These are phyloP conservation scores for Tuber umbilicatum DNA, from an alignment of 495 filamentous ascomycete species.

Conservation along the genomic window DNA sequence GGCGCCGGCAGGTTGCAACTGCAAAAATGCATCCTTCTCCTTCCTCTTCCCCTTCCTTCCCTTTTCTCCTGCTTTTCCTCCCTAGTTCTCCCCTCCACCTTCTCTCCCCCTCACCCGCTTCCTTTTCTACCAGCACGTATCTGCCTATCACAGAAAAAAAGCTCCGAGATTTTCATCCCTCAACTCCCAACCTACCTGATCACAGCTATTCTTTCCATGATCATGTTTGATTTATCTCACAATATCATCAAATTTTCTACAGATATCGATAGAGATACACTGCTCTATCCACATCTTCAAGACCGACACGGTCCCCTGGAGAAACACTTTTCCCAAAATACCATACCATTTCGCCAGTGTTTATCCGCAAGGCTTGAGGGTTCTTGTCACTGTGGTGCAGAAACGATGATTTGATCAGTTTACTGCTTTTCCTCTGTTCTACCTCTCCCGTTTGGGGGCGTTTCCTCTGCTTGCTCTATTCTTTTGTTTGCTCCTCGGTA, in stretches of 20 bases:
- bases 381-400: neutral
- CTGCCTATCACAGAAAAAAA: neutral
- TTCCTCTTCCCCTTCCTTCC: neutral
- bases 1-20: neutral
- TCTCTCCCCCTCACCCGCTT: neutral
- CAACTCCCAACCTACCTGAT: neutral
- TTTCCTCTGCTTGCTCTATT: neutral
- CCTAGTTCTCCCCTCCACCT: neutral
- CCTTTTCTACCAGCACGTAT: neutral
- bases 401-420: neutral
- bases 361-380: neutral
- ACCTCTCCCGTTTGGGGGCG: neutral
- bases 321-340: neutral
- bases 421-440: neutral
- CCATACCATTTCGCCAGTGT: neutral
- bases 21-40: neutral
- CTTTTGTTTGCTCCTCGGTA: neutral
- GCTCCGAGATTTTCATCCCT: neutral
- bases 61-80: neutral
- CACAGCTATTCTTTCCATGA: neutral
- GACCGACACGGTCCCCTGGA: neutral
- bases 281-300: neutral
- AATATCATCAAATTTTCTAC: neutral
- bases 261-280: neutral
- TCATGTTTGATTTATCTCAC: neutral